phyloP scores from a whole-genome alignment of 129 eudicot genomes.

The Scalesia atractyloides region DNA sequence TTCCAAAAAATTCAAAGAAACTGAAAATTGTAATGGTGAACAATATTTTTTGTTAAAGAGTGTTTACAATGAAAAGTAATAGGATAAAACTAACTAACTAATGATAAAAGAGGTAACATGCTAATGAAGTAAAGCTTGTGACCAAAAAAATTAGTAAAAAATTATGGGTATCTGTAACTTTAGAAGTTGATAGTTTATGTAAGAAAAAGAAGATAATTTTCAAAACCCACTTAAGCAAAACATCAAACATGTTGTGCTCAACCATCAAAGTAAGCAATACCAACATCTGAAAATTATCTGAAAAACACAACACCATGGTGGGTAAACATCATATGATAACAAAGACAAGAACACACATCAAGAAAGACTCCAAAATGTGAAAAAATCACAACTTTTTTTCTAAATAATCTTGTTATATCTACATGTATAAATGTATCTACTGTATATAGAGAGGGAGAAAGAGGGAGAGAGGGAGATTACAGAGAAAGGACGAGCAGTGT shows the following conservation, averaged over 20 bases:
- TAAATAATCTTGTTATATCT: neutral
- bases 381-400: neutral
- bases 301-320: neutral
- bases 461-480: slow-evolving; percentile 29
- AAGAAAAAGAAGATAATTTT: slow-evolving; percentile 15
- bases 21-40: too few species aligned
- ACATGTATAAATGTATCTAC: neutral
- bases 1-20: too few species aligned
- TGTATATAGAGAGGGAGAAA: neutral
- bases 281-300: neutral
- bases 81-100: too few species aligned
- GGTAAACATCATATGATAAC: neutral
- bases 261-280: slow-evolving; percentile 7
- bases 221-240: slow-evolving; percentile 9
- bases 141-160: neutral
- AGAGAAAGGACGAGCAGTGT: neutral
- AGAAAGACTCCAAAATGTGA: slow-evolving; percentile 10
- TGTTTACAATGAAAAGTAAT: too few species aligned
- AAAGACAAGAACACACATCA: slow-evolving; percentile 17
- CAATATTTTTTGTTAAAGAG: too few species aligned
- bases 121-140: neutral
- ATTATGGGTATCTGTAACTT: neutral
- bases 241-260: slow-evolving; percentile 29
- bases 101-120: too few species aligned
- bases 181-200: slow-evolving; percentile 3